A percentile compares a stretch with the other conserved stretches of the same genome.
These are phyloP conservation scores for Colletotrichum truncatum DNA, from an alignment of 2,329 filamentous ascomycete species.

Conservation along the genomic window DNA sequence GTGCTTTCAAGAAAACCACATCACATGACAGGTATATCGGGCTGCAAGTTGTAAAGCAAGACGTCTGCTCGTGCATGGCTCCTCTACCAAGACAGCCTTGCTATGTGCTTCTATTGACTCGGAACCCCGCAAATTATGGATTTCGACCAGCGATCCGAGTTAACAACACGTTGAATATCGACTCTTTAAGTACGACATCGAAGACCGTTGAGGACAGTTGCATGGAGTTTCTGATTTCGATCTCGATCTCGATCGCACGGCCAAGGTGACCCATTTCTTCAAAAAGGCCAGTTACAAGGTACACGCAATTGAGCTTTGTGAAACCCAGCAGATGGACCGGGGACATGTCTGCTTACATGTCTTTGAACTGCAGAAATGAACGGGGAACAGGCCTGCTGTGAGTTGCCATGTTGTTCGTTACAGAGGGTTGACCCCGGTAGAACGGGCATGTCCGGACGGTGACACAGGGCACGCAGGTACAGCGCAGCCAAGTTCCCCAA, in stretches of 20 bases:
- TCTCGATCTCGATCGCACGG: conserved; percentile 14
- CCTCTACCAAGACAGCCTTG: neutral
- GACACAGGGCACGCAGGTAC: neutral
- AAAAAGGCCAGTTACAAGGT: neutral
- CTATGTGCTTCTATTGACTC: neutral
- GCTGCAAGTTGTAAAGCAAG: neutral
- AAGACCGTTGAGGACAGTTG: neutral
- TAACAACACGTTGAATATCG: neutral
- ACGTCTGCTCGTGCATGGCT: neutral
- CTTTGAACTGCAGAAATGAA: neutral
- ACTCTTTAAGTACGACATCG: neutral
- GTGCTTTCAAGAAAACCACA: too few species aligned
- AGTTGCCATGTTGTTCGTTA: neutral
- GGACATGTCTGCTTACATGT: neutral
- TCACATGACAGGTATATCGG: neutral
- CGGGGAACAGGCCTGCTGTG: neutral
- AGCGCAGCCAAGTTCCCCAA: conserved; percentile 1
- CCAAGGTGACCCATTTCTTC: neutral
- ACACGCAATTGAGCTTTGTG: neutral
- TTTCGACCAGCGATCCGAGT: neutral
- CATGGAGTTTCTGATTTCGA: neutral
- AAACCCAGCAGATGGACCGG: neutral
- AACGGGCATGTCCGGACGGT: neutral
- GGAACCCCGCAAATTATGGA: neutral
- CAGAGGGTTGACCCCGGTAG: conserved; percentile 9